Evolutionary conservation across 2,329 filamentous ascomycete genomes (phyloP).

Genomic region (Coleophoma cylindrospora): DNA sequence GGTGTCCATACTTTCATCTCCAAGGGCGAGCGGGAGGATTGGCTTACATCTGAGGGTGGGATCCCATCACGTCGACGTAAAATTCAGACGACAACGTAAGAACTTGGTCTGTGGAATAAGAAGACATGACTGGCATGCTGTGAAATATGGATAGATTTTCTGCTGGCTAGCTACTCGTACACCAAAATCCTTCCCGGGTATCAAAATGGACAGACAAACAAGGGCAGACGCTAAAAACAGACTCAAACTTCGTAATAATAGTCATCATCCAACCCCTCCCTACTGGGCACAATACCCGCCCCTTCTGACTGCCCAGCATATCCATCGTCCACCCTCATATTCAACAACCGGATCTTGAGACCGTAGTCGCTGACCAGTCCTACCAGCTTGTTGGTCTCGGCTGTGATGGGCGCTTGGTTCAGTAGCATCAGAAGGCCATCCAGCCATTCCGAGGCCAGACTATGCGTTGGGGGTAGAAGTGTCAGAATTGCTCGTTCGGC

Average conservation of each 20-base stretch:
- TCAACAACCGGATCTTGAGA: conserved; percentile 85
- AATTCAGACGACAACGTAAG: too few relatives aligned
- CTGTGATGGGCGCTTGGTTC: conserved; percentile 93
- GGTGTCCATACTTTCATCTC: too few relatives aligned
- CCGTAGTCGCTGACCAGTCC: conserved; percentile 85
- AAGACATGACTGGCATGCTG: too few relatives aligned
- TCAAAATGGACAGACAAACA: too few relatives aligned
- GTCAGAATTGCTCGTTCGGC: conserved; percentile 74
- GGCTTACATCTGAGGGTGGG: too few relatives aligned
- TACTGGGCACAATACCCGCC: conserved; percentile 70
- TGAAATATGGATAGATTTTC: too few relatives aligned
- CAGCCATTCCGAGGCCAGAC: conserved; percentile 89
- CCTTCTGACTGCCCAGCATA: conserved; percentile 55
- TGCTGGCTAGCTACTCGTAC: too few relatives aligned
- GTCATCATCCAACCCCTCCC: conserved; percentile 84
- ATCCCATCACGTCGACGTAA: too few relatives aligned
- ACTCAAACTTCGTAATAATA: conserved; percentile 79
- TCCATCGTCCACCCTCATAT: conserved; percentile 77
- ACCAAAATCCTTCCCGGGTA: too few relatives aligned
- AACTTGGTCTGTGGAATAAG: too few relatives aligned
- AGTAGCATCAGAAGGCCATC: conserved; percentile 93
- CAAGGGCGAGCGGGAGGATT: too few relatives aligned
- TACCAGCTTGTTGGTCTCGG: conserved; percentile 88
- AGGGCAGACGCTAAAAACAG: neutral
- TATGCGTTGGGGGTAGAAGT: conserved; percentile 76